These are phyloP conservation scores for Euphorbia tirucalli DNA, from an alignment of 345 rosid species.

Conservation along the genomic window DNA sequence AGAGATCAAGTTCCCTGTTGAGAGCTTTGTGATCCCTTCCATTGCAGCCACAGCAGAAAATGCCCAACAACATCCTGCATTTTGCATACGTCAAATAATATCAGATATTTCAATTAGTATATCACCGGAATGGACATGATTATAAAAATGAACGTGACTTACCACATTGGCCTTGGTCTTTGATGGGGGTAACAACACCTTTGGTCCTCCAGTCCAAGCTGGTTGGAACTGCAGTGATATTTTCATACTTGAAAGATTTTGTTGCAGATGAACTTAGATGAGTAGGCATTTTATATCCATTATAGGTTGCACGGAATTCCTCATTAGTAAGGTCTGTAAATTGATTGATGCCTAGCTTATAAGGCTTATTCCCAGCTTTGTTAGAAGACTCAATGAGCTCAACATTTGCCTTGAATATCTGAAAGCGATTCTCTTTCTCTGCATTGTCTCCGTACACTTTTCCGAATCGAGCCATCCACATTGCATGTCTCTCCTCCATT, in stretches of 20 bases:
- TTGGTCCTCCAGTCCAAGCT: slow-evolving; percentile 40
- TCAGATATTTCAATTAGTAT: background rate
- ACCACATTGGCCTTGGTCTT: slow-evolving; percentile 48
- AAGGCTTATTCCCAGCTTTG: slow-evolving; percentile 23
- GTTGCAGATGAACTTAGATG: background rate
- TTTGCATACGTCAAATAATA: background rate
- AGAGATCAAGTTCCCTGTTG: slow-evolving; percentile 37
- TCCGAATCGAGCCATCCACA: slow-evolving; percentile 38
- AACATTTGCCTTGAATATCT: slow-evolving; percentile 45
- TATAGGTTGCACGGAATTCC: slow-evolving; percentile 37
- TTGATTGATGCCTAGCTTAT: slow-evolving; percentile 36
- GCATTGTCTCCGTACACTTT: slow-evolving; percentile 26
- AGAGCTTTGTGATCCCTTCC: slow-evolving; percentile 46
- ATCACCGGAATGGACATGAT: background rate
- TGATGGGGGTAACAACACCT: slow-evolving; percentile 45
- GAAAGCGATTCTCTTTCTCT: slow-evolving; percentile 34
- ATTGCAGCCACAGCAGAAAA: slow-evolving; percentile 54
- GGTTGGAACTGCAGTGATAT: slow-evolving; percentile 23
- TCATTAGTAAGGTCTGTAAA: slow-evolving; percentile 51
- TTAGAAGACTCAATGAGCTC: slow-evolving; percentile 39
- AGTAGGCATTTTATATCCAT: slow-evolving; percentile 28
- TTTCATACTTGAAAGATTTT: slow-evolving; percentile 22
- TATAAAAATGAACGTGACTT: slow-evolving; percentile 2
- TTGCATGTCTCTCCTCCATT: slow-evolving; percentile 24
- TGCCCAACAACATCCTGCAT: slow-evolving; percentile 55